Conservation (phyloP, 371 early-diverging fungal species). For the Batkoa obscura region DNA sequence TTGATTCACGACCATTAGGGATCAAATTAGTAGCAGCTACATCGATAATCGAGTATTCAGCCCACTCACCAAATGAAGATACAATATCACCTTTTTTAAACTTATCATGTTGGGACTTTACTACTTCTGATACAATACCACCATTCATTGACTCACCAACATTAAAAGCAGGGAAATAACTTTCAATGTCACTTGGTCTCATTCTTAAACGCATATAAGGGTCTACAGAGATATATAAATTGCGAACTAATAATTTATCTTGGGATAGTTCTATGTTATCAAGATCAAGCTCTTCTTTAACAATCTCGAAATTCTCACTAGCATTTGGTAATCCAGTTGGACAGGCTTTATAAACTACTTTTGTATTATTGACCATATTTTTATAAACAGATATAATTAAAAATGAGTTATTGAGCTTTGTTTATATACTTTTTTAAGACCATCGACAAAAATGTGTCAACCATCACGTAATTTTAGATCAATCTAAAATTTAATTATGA, state of each 20-base stretch:
- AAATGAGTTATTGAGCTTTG: too few relatives aligned
- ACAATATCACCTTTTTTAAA: constrained; percentile 40
- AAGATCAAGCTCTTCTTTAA: constrained; percentile 19
- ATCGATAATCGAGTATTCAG: constrained; percentile 21
- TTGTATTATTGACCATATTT: too few relatives aligned
- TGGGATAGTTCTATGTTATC: constrained; percentile 20
- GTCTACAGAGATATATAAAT: constrained; percentile 24
- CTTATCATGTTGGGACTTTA: constrained; percentile 7
- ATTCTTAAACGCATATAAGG: constrained; percentile 45
- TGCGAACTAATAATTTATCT: constrained; percentile 31
- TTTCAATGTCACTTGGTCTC: constrained; percentile 21
- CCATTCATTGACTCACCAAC: constrained; percentile 34
- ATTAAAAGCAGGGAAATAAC: constrained; percentile 30
- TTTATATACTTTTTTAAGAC: too few relatives aligned
- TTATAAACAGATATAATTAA: too few relatives aligned
- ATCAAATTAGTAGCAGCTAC: constrained; percentile 12
- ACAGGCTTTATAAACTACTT: constrained; percentile 18
- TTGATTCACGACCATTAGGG: not conserved
- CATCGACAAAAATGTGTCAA: too few relatives aligned
- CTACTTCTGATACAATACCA: not conserved
- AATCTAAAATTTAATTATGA: too few relatives aligned
- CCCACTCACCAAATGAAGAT: constrained; percentile 32
- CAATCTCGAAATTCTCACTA: constrained; percentile 24
- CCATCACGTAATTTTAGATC: too few relatives aligned
- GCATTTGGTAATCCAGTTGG: constrained; percentile 19